Percentiles rank a stretch among this genome's conserved stretches.
phyloP scores from a whole-genome alignment of 108 stramenopile species.

The Fragilariopsis cylindrus region DNA sequence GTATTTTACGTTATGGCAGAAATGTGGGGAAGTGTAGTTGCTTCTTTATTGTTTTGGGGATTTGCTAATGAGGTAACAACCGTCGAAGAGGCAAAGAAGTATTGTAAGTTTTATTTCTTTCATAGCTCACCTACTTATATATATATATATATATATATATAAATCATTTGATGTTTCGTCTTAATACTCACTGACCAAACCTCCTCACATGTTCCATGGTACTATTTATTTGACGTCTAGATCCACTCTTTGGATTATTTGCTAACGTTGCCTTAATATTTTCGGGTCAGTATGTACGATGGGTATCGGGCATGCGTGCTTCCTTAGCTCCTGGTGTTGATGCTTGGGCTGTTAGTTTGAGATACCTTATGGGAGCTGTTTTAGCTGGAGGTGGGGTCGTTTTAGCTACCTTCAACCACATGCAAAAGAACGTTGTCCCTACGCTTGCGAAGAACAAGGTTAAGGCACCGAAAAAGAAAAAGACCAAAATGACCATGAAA shows the following conservation, averaged over 20 bases:
- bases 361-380: conserved; percentile 95
- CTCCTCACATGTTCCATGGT: conserved; percentile 7
- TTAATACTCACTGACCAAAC: neutral
- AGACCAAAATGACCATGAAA: conserved; percentile 83
- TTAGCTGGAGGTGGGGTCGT: conserved; percentile 80
- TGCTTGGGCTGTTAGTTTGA: conserved; percentile 90
- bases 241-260: conserved; percentile 95
- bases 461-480: conserved; percentile 69
- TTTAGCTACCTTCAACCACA: conserved; percentile 79
- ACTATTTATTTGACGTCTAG: conserved; percentile 29
- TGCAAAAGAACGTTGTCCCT: conserved; percentile 89
- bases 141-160: neutral
- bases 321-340: conserved; percentile 87
- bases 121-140: neutral
- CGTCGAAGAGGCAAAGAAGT: conserved; percentile 95
- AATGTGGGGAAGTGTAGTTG: conserved; percentile 96
- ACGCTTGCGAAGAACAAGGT: conserved; percentile 38
- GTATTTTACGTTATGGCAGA: conserved; percentile 98
- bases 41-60: conserved; percentile 96
- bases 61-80: conserved; percentile 98
- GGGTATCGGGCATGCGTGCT: conserved; percentile 84
- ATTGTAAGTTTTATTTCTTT: conserved; percentile 65
- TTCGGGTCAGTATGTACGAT: conserved; percentile 93
- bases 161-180: neutral
- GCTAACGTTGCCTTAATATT: conserved; percentile 97